Evolutionary conservation across 306 rosid species (phyloP).

Genomic region (Spatholobus suberectus): DNA sequence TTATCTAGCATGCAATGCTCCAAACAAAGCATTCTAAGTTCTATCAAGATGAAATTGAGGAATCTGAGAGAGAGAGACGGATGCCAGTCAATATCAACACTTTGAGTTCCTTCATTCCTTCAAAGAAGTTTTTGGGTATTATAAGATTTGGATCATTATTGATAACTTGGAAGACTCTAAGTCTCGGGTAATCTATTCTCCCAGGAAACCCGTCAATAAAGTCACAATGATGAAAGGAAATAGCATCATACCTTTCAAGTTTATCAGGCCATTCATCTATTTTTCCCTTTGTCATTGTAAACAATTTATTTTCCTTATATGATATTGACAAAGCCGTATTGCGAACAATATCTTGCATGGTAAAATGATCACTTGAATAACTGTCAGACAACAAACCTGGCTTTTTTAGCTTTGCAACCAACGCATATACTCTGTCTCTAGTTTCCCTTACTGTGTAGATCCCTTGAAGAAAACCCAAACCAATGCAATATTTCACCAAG

Average conservation of each 20-base stretch:
- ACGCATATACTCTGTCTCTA: not conserved
- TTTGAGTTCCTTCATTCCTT: constrained; percentile 32
- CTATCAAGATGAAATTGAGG: constrained; percentile 6
- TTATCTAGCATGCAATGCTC: constrained; percentile 33
- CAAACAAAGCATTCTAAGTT: constrained; percentile 45
- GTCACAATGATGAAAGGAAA: constrained; percentile 28
- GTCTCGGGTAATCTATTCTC: not conserved
- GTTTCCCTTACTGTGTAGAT: not conserved
- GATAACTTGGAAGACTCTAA: constrained; percentile 5
- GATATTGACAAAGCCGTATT: constrained; percentile 31
- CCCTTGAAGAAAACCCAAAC: constrained; percentile 34
- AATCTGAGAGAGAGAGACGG: not conserved
- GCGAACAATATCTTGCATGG: constrained; percentile 30
- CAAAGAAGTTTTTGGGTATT: constrained; percentile 21
- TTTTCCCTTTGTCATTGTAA: not conserved
- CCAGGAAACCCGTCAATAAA: not conserved
- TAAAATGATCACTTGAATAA: constrained; percentile 21
- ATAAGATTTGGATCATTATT: not conserved
- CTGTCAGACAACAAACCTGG: constrained; percentile 25
- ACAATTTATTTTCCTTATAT: not conserved
- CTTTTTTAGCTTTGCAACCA: constrained; percentile 11
- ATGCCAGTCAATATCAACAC: constrained; percentile 34
- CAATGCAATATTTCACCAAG: constrained; percentile 36
- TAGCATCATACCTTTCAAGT: constrained; percentile 25
- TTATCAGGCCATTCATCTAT: constrained; percentile 37